Evolutionary conservation across 1,284 basidiomycete genomes (phyloP), one percentile per base, ranked within the genome.

Genomic region (Wallemia hederae): DNA sequence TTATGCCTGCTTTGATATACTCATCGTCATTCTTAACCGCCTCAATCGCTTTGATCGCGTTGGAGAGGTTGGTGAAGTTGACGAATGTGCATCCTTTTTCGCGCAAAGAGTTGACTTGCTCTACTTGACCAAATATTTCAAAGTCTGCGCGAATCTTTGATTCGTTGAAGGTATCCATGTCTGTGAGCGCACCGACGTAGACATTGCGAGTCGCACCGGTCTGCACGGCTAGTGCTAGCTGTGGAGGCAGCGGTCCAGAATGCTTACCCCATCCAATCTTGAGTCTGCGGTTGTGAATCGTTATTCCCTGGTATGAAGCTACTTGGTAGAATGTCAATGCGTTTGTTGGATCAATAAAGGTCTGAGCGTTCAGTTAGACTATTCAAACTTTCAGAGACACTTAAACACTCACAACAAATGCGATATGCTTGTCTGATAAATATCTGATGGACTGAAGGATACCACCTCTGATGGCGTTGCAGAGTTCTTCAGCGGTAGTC

Each of bases 81-180:
- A 92, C 84, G 70, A 92, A 96, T 29, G 85, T 87, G 67, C 87
- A 91, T 72, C 89, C 86, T 82, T 94, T 94, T 72, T 92, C 88
- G 72, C 83, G 85, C 66, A 94, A 75, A 73, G 87, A 89, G 72
- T 94, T 94, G 71, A 96, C 82, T 62, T 92, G 78, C 73, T 96
- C 90, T 65, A 96, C 89, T 63, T 92, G 88, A 27, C 90, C 89
- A 70, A 79, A 92, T 72, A 89, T 85, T 61, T 80, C 82, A 74
- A 92, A 92, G 73, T 92, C 89, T 60, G 80, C 74, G 70, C 83
- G 83, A 60, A 94, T 76, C 69, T 81, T 81, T 65, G 90, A 87
- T 61, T 89, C 85, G 27, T 74, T 81, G 74, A 85, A 90, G 27
- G 77, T 74, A 64, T 90, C 87, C 68, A 89, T 90, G 74, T 94